Conservation (phyloP, 306 rosid genomes). For the Mucuna pruriens region DNA sequence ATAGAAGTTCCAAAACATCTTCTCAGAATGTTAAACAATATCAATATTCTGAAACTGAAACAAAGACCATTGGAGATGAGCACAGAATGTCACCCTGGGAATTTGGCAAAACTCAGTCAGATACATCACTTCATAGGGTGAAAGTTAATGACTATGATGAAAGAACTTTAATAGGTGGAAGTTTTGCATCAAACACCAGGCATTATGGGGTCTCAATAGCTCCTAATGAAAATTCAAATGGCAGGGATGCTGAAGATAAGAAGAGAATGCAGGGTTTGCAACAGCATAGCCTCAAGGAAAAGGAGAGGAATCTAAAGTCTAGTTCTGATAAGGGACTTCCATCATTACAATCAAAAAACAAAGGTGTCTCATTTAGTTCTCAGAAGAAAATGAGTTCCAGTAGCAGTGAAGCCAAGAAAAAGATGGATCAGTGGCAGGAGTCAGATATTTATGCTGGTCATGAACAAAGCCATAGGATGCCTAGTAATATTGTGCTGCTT, state of each 20-base stretch:
- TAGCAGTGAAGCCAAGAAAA: conserved; percentile 45
- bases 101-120: conserved; percentile 44
- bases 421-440: conserved; percentile 39
- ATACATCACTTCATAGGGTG: conserved; percentile 45
- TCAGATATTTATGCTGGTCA: conserved; percentile 44
- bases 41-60: conserved; percentile 52
- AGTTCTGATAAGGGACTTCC: conserved; percentile 40
- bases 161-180: conserved; percentile 43
- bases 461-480: conserved; percentile 37
- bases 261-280: conserved; percentile 46
- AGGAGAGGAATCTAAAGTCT: conserved; percentile 45
- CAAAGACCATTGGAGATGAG: conserved; percentile 39
- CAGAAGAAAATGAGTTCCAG: conserved; percentile 41
- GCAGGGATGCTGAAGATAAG: conserved; percentile 40
- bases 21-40: conserved; percentile 40
- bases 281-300: conserved; percentile 49
- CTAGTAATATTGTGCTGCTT: conserved; percentile 54
- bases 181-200: conserved; percentile 43
- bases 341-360: conserved; percentile 43
- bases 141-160: conserved; percentile 40
- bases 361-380: conserved; percentile 45
- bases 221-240: conserved; percentile 44
- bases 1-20: conserved; percentile 41
- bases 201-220: conserved; percentile 32
- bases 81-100: conserved; percentile 39